A percentile compares a stretch with the other conserved stretches of the same genome.
Conservation (phyloP, 1,139 yeast species). For the Zygotorulaspora mrakii region DNA sequence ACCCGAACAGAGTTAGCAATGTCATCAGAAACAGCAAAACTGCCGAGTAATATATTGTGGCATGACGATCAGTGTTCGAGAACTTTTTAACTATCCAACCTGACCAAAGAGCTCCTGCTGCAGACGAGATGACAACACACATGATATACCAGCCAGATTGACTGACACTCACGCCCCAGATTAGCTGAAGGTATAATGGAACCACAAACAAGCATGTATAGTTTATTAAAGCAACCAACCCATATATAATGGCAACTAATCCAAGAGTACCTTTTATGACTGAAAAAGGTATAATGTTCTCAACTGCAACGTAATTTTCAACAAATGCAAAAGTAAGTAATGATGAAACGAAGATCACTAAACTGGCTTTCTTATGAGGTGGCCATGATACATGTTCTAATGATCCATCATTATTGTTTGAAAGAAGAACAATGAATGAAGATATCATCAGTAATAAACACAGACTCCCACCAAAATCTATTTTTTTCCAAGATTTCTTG, state of each 20-base stretch:
- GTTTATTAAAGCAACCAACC: constrained; percentile 10
- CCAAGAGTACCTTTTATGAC: constrained; percentile 15
- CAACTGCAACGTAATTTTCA: constrained; percentile 11
- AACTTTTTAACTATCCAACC: constrained; percentile 12
- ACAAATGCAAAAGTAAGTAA: constrained; percentile 8
- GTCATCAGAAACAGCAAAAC: constrained; percentile 8
- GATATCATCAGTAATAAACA: constrained; percentile 52
- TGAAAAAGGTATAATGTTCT: constrained; percentile 11
- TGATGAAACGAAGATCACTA: constrained; percentile 7
- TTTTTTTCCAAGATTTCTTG: constrained; percentile 47
- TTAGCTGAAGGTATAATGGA: constrained; percentile 37
- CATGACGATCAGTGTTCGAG: constrained; percentile 8
- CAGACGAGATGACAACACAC: constrained; percentile 13
- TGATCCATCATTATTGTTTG: constrained; percentile 18
- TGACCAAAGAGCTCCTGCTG: constrained; percentile 10
- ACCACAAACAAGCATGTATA: constrained; percentile 13
- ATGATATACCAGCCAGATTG: constrained; percentile 8
- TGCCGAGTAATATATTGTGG: constrained; percentile 12
- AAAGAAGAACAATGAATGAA: constrained; percentile 41
- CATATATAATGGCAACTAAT: constrained; percentile 11
- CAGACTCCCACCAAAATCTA: constrained; percentile 67
- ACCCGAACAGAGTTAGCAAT: constrained; percentile 9
- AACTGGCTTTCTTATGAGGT: constrained; percentile 3
- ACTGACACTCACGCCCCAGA: constrained; percentile 35
- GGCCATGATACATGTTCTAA: constrained; percentile 6